Base-by-base conservation (phyloP, 2,329 filamentous ascomycete genomes). In the Sporothrix mexicana region DNA sequence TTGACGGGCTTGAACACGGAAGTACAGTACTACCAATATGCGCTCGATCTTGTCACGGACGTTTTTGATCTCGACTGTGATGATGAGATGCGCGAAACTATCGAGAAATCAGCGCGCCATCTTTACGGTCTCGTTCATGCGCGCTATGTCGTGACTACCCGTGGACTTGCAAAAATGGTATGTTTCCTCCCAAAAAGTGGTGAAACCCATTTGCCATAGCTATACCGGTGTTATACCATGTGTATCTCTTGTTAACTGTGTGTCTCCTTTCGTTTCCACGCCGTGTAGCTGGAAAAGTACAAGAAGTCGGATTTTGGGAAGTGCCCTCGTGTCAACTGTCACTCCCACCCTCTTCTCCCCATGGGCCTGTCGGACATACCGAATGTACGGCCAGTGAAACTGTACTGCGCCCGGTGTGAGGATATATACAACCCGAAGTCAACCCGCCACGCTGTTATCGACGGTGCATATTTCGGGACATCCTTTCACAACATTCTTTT, bases 401-500 rank as follows among this genome's bases (percentile, higher is more conserved):
- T 99, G 70, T 99, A 97, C 88, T 99, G 96, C 83, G 91, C 93
- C 66, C 93, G 94, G 78, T 99, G 96, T 86, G 96, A 99, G 86
- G 96, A 99, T 81, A 92, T 97, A 74, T 99, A 99, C 87, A 98
- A 98, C 83, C 96, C 96, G 61, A 99, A 99, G 82, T 98, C 96
- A 3, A 95, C 94, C 23, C 93, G 96, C 41, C 96, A 99, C 83
- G 94, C 95, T 69, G 89, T 92, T 73, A 98, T 99, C 79, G 96
- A 99, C 81, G 96, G 96, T 75, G 96, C 96, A 76, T 99, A 98
- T 87, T 99, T 99, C 78, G 96, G 96, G 77, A 95, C 95, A 66
- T 97, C 93, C 2, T 99, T 99, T 86, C 95, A 98, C 87, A 98
- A 98, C 84, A 98, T 99, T 83, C 90, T 99, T 75, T 98, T 99